Conservation (phyloP, 768 basidiomycete species). For the Pseudohyphozyma bogoriensis region DNA sequence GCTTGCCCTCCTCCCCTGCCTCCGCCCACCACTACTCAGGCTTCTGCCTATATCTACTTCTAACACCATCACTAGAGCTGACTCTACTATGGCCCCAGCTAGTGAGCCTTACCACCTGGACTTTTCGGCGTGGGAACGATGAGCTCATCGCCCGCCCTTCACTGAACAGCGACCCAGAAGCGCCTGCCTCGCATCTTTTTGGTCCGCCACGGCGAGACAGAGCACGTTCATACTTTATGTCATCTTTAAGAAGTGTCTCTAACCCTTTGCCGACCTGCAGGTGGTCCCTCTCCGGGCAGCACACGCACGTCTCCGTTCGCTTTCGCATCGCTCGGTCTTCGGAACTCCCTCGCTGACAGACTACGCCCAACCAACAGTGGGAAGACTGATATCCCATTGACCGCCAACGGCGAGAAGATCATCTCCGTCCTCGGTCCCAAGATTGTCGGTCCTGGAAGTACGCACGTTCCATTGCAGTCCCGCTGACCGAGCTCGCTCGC, state of each 20-base stretch:
- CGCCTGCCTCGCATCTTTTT: conserved; percentile 67
- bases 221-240: conserved; percentile 37
- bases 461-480: not conserved
- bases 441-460: conserved; percentile 60
- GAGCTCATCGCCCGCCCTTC: too few relatives aligned
- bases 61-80: too few relatives aligned
- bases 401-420: conserved; percentile 59
- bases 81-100: too few relatives aligned
- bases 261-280: not conserved
- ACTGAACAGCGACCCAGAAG: too few relatives aligned
- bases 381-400: conserved; percentile 75
- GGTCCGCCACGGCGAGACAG: conserved; percentile 82
- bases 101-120: too few relatives aligned
- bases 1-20: too few relatives aligned
- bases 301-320: conserved; percentile 21
- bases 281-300: conserved; percentile 17
- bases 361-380: conserved; percentile 54
- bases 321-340: conserved; percentile 4
- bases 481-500: not conserved
- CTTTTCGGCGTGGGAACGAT: too few relatives aligned
- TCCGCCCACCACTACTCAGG: too few relatives aligned
- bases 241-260: not conserved
- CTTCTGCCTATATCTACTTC: too few relatives aligned
- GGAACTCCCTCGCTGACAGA: conserved; percentile 6
- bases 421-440: conserved; percentile 54